A percentile compares a stretch with the other conserved stretches of the same genome.
phyloP scores from a whole-genome alignment of 2,329 filamentous ascomycete genomes.

The Metarhizium robertsii region DNA sequence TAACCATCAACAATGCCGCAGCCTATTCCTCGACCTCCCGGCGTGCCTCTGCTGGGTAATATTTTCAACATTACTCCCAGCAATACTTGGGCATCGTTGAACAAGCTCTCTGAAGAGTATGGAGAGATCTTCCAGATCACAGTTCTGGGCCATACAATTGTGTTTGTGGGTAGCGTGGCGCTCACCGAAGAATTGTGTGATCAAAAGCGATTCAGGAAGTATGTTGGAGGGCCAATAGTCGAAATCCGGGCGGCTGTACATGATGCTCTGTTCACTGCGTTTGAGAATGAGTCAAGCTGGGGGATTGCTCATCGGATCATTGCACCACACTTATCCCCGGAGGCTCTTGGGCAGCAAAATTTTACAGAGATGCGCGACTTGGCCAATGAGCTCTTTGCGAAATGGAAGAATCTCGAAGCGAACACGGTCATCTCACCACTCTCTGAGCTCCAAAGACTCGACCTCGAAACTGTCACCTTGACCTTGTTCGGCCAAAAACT shows the following conservation, averaged over 20 bases:
- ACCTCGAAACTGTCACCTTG: conserved; percentile 40
- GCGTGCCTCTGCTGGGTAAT: conserved; percentile 27
- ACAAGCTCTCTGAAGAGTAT: conserved; percentile 24
- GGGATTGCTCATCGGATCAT: conserved; percentile 42
- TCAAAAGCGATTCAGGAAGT: conserved; percentile 44
- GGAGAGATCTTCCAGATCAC: conserved; percentile 31
- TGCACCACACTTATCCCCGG: conserved; percentile 31
- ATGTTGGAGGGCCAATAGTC: conserved; percentile 40
- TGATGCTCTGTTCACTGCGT: conserved; percentile 44
- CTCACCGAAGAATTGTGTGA: conserved; percentile 42
- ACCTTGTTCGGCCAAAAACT: conserved; percentile 43
- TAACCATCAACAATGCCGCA: conserved; percentile 17
- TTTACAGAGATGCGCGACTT: conserved; percentile 40
- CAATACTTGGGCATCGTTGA: conserved; percentile 28
- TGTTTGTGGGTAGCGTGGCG: conserved; percentile 38
- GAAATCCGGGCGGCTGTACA: conserved; percentile 42
- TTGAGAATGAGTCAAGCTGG: conserved; percentile 37
- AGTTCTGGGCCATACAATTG: conserved; percentile 21
- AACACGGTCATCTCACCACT: conserved; percentile 34
- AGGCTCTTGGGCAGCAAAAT: conserved; percentile 18
- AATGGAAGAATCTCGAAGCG: conserved; percentile 31
- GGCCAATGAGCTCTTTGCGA: conserved; percentile 37
- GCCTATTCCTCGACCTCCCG: conserved; percentile 25
- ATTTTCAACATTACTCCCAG: conserved; percentile 23
- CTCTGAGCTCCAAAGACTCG: conserved; percentile 41